Base-by-base conservation (phyloP, 2,329 filamentous ascomycete species). In the Hypomyces rosellus region DNA sequence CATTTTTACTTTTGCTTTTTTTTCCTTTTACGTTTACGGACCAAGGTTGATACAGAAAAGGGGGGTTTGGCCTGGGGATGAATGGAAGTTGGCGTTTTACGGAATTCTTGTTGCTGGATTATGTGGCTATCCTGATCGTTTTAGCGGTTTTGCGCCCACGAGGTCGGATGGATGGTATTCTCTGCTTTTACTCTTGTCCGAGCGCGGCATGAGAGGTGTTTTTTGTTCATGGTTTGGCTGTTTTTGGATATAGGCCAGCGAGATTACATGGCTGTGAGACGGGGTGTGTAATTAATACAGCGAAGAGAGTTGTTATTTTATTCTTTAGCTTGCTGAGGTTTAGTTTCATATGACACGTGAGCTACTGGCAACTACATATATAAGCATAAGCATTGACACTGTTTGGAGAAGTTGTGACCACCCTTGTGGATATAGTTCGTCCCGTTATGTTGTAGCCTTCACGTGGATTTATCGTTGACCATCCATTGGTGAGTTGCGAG, bases 41-140 rank as follows among this genome's bases (percentile, higher is more conserved):
- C 30, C 50, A 51, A 48, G 50, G 50, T 48, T 48, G 45, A 51
- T 51, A 51, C 50, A 51, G 42, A 49, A 52, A 49, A 49, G 16
- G 8, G 45, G 45, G 43, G 47, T 41, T 43, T 36, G 30, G 37
- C 34, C 39, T 12, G 18, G 34, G 38, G 41, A 38, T 30, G 16
- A 25, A 34, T 18, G 33, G 46, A 33, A 45, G 46, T 43, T 37
- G 46, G 46, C 46, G 50, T 49, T 52, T 33, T 34, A 33, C 14
- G 42, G 25, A 30, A 7, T 6, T 30, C 11, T 45, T 45, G 33
- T 45, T 45, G 22, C 12, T 15, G 13, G 42, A 11, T 14, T 45
- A 33, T 22, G 15, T 18, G 16, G 16, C 20, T 15, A 15, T 42
- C 12, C 18, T 20, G 39, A 38, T n/a, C 16, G 36, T 38, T 16